Percentiles rank a stretch among this genome's conserved stretches.
Conservation (phyloP, 1,139 yeast genomes). For the Taiozyma sp. region DNA sequence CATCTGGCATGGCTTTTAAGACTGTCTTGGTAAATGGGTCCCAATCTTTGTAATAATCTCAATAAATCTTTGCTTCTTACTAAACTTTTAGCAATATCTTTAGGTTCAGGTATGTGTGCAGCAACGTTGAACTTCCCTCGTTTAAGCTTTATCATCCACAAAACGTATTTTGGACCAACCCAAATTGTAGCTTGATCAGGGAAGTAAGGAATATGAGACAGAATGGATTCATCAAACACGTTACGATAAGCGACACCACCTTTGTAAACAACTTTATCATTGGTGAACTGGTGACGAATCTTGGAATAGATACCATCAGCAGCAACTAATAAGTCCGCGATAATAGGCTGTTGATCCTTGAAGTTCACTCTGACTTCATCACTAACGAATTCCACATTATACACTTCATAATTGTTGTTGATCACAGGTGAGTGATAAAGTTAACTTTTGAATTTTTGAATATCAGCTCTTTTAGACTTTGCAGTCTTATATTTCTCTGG, state of each 20-base stretch:
- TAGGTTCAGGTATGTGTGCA: conserved; percentile 9
- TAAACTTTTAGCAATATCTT: conserved; percentile 5
- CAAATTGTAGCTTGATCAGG: conserved; percentile 13
- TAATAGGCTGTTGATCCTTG: conserved; percentile 5
- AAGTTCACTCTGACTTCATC: conserved; percentile 7
- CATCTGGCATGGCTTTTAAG: conserved; percentile 10
- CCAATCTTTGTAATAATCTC: conserved; percentile 13
- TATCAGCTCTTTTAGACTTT: conserved; percentile 9
- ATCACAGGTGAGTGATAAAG: conserved; percentile 7
- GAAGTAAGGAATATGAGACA: conserved; percentile 5
- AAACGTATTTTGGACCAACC: conserved; percentile 8
- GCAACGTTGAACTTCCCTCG: conserved; percentile 11
- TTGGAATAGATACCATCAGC: conserved; percentile 16
- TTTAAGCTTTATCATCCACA: conserved; percentile 11
- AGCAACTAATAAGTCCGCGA: conserved; percentile 10
- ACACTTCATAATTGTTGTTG: conserved; percentile 2
- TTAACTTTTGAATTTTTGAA: conserved; percentile 8
- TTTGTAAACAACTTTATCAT: conserved; percentile 9
- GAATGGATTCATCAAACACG: conserved; percentile 8
- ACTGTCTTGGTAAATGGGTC: conserved; percentile 11
- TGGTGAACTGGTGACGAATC: conserved; percentile 12
- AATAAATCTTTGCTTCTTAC: conserved; percentile 9
- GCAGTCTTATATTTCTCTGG: conserved; percentile 4
- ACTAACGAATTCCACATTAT: conserved; percentile 2
- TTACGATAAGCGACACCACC: conserved; percentile 14